Conservation (phyloP, 331 rosid genomes). For the Saraca asoca region DNA sequence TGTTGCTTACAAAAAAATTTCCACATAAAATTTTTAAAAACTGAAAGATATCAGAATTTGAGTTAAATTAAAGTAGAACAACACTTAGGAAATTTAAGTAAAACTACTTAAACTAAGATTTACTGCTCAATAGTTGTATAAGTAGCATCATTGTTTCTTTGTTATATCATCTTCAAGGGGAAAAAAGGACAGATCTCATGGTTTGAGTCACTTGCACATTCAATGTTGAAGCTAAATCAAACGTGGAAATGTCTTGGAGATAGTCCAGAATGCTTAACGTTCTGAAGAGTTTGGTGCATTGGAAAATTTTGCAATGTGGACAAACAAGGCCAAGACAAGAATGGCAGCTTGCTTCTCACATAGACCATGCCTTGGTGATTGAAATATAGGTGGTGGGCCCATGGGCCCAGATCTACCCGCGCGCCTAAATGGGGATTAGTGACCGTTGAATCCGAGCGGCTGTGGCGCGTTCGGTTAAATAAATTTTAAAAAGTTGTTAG, state of each 20-base stretch:
- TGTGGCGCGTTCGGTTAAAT: conserved; percentile 9
- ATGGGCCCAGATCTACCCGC: conserved; percentile 22
- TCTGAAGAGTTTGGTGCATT: not conserved
- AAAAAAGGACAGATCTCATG: no score
- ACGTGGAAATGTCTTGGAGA: conserved; percentile 13
- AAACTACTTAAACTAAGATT: no score
- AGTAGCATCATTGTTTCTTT: no score
- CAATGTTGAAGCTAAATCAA: conserved; percentile 5
- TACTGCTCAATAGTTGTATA: no score
- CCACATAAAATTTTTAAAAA: no score
- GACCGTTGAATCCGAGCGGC: conserved; percentile 27
- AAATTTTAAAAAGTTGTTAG: conserved; percentile 7
- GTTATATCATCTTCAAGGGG: not conserved
- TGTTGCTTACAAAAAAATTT: no score
- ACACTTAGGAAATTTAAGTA: no score
- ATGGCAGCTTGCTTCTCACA: conserved; percentile 15
- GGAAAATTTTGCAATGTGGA: conserved; percentile 23
- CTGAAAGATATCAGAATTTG: no score
- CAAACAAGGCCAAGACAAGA: conserved; percentile 48
- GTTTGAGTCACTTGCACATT: not conserved
- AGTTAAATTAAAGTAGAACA: no score
- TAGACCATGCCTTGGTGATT: conserved; percentile 4
- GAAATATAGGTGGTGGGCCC: conserved; percentile 33
- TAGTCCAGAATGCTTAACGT: conserved; percentile 8
- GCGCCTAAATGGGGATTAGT: conserved; percentile 23